Evolutionary conservation across 176 grass and related monocot species (phyloP).

Genomic region (Aegilops longissima): DNA sequence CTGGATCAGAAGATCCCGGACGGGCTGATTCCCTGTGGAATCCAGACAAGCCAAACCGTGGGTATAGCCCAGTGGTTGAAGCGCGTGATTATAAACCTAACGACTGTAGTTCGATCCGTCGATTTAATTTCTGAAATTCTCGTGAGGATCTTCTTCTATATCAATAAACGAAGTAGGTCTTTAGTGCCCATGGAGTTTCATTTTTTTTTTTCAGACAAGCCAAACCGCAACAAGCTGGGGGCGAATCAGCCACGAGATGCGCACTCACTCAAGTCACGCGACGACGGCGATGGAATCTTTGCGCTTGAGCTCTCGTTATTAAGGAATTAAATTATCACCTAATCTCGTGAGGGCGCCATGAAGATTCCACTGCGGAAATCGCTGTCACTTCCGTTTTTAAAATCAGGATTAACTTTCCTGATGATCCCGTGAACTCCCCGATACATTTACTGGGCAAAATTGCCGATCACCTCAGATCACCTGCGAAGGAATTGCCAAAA

Average conservation of each 20-base stretch:
- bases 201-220: no score
- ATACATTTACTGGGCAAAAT: not conserved
- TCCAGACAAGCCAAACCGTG: slow-evolving; percentile 21
- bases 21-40: slow-evolving; percentile 15
- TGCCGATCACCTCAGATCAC: not conserved
- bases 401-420: not conserved
- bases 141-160: no score
- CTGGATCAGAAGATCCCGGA: slow-evolving; percentile 5
- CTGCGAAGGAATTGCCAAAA: not conserved
- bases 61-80: no score
- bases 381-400: not conserved
- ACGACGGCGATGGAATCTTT: slow-evolving; percentile 23
- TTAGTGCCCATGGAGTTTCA: no score
- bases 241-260: slow-evolving; percentile 3
- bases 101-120: no score
- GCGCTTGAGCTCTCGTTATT: not conserved
- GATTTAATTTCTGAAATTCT: no score
- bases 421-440: no score
- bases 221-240: not conserved
- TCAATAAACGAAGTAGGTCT: no score
- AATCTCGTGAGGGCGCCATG: not conserved
- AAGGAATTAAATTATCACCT: slow-evolving; percentile 1
- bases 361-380: not conserved
- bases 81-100: no score
- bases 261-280: not conserved